Conservation (phyloP, 441 rosid species). For the Theobroma grandiflorum region DNA sequence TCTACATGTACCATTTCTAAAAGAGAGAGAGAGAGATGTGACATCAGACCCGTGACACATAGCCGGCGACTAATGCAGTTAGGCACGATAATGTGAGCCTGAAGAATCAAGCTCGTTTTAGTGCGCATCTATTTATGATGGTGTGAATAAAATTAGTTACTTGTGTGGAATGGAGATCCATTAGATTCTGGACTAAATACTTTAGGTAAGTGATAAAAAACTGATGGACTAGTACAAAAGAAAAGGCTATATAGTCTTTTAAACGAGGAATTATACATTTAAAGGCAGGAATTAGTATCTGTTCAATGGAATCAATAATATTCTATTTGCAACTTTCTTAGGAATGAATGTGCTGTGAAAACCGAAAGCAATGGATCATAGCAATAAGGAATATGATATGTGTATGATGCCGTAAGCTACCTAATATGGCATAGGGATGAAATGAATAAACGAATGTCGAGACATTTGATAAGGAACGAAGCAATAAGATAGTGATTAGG, state of each 20-base stretch:
- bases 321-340: neutral
- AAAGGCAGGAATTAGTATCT: slow-evolving; percentile 6
- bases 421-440: too few relatives aligned
- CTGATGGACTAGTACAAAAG: neutral
- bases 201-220: neutral
- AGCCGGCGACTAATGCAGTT: neutral
- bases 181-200: neutral
- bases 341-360: slow-evolving; percentile 13
- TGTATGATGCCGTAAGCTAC: too few relatives aligned
- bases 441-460: too few relatives aligned
- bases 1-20: neutral
- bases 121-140: slow-evolving; percentile 23
- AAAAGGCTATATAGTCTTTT: neutral
- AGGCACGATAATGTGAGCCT: neutral
- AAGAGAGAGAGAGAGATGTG: neutral
- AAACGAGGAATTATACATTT: slow-evolving; percentile 15
- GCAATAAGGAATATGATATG: neutral
- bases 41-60: neutral
- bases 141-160: slow-evolving; percentile 20
- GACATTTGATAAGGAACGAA: too few relatives aligned
- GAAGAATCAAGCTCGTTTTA: neutral
- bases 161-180: neutral
- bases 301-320: slow-evolving; percentile 5
- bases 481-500: too few relatives aligned
- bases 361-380: neutral